Evolutionary conservation across 495 filamentous ascomycete genomes (phyloP).

Genomic region (Achaetomiella virescens): DNA sequence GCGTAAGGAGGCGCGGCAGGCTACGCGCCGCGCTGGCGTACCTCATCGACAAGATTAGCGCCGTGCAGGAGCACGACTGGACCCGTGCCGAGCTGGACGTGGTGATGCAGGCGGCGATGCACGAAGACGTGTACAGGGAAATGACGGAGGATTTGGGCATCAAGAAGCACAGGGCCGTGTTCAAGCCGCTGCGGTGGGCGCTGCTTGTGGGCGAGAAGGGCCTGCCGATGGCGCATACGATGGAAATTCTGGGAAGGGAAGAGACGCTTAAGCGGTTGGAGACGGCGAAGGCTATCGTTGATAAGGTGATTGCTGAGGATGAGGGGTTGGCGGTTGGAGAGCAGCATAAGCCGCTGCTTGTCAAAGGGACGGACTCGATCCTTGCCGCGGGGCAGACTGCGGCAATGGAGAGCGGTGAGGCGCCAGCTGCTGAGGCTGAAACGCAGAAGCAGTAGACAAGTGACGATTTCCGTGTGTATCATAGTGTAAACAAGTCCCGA

Average conservation of each 20-base stretch:
- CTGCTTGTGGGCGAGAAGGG: slow-evolving; percentile 53
- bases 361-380: too few relatives aligned
- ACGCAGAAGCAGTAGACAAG: background rate
- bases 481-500: background rate
- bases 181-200: slow-evolving; percentile 63
- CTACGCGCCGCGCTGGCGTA: background rate
- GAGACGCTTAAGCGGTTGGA: slow-evolving; percentile 51
- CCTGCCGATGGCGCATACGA: slow-evolving; percentile 50
- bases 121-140: background rate
- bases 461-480: background rate
- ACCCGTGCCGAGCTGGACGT: background rate
- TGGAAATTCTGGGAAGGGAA: slow-evolving; percentile 58
- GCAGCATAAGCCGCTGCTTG: too few relatives aligned
- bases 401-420: too few relatives aligned
- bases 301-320: background rate
- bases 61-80: slow-evolving; percentile 4
- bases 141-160: slow-evolving; percentile 33
- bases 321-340: too few relatives aligned
- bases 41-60: background rate
- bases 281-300: slow-evolving; percentile 6
- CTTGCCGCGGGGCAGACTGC: too few relatives aligned
- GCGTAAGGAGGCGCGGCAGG: background rate
- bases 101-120: background rate
- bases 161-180: slow-evolving; percentile 29
- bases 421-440: background rate